Conservation (phyloP, 163 green algal genomes). For the Scenedesmus sp. region DNA sequence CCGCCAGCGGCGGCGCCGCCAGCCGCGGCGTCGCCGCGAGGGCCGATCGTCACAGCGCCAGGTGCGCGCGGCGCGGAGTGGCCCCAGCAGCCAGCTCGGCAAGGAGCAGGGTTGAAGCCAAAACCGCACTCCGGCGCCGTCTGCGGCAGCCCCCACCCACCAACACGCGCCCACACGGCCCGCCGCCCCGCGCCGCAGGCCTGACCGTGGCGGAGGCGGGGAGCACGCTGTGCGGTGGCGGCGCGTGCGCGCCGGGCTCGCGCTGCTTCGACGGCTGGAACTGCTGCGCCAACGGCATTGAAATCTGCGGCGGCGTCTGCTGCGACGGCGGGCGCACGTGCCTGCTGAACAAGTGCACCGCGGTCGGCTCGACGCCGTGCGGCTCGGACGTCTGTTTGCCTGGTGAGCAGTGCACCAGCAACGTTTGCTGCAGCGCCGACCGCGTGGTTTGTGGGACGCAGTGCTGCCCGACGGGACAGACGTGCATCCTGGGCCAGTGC, state of each 20-base stretch:
- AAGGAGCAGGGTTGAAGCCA: too few species aligned
- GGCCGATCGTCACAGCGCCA: too few species aligned
- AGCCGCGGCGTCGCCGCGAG: too few species aligned
- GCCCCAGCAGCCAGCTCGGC: too few species aligned
- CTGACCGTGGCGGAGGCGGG: conserved; percentile 26
- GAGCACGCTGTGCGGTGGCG: conserved; percentile 27
- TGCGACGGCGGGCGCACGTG: conserved; percentile 7
- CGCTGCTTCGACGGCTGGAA: conserved; percentile 39
- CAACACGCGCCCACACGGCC: too few species aligned
- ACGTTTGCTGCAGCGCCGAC: not conserved
- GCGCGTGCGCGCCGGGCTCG: conserved; percentile 6
- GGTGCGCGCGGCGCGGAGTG: too few species aligned
- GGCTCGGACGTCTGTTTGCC: not conserved
- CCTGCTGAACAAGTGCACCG: conserved; percentile 7
- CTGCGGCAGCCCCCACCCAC: too few species aligned
- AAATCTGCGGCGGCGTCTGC: conserved; percentile 25
- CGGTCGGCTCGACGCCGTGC: not conserved
- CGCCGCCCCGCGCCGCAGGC: too few species aligned
- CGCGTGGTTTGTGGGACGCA: not conserved
- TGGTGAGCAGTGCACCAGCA: not conserved
- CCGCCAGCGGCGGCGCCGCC: not conserved
- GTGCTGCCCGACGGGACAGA: conserved; percentile 14
- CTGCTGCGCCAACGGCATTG: not conserved
- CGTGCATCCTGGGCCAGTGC: conserved; percentile 10
- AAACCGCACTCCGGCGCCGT: too few species aligned